Conservation (phyloP, 352 stramenopile species). For the Thalassiosira mediterranea region DNA sequence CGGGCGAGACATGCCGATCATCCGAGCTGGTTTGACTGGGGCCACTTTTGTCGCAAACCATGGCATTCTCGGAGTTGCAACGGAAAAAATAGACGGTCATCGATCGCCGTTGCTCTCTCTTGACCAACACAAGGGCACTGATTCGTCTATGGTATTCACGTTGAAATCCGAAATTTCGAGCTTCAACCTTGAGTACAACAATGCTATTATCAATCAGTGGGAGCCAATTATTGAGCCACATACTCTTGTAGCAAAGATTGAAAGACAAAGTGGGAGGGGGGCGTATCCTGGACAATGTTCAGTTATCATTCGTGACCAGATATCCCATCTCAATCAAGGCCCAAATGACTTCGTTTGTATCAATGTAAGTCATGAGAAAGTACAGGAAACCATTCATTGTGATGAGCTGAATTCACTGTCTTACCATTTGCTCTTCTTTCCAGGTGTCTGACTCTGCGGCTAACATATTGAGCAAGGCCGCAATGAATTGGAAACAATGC, state of each 20-base stretch:
- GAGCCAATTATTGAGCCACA: slow-evolving; percentile 59
- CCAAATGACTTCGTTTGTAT: slow-evolving; percentile 42
- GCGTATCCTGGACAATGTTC: slow-evolving; percentile 41
- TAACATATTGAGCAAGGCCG: slow-evolving; percentile 32
- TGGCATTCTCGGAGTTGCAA: slow-evolving; percentile 46
- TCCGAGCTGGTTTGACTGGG: slow-evolving; percentile 51
- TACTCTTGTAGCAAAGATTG: slow-evolving; percentile 55
- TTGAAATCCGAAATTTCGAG: slow-evolving; percentile 26
- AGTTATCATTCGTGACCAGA: slow-evolving; percentile 58
- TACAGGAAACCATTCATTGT: no score
- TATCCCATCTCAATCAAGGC: background rate
- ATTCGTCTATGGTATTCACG: background rate
- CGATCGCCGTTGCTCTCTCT: slow-evolving; percentile 21
- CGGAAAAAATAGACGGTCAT: slow-evolving; percentile 44
- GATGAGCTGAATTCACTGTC: slow-evolving; percentile 7
- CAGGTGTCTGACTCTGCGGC: slow-evolving; percentile 38
- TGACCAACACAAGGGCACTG: slow-evolving; percentile 2
- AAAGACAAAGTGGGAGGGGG: slow-evolving; percentile 49
- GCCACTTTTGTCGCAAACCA: slow-evolving; percentile 49
- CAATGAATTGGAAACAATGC: slow-evolving; percentile 34
- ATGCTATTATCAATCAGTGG: slow-evolving; percentile 59
- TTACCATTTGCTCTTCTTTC: slow-evolving; percentile 3
- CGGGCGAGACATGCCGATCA: slow-evolving; percentile 74
- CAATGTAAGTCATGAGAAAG: slow-evolving; percentile 26
- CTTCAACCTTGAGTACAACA: slow-evolving; percentile 67